Evolutionary conservation across 2,329 filamentous ascomycete genomes (phyloP).

Genomic region (Colletotrichum sp.): DNA sequence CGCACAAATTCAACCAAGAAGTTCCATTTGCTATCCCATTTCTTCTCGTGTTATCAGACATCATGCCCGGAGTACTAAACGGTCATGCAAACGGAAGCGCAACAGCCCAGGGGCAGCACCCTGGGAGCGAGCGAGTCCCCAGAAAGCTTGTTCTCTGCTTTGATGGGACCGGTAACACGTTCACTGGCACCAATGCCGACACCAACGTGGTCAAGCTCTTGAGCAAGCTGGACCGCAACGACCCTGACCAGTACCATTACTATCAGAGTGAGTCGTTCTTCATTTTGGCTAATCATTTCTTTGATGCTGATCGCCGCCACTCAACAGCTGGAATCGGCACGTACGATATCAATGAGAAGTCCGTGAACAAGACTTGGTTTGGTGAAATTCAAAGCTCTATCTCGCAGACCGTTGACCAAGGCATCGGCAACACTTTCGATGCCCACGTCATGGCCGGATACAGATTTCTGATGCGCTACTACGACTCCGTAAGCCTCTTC

Average conservation of each 20-base stretch:
- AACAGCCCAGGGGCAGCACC: background rate
- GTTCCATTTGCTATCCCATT: background rate
- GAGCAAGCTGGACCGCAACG: conserved; percentile 48
- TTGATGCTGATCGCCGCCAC: background rate
- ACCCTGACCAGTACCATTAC: conserved; percentile 51
- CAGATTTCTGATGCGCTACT: conserved; percentile 59
- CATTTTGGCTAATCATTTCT: too few relatives aligned
- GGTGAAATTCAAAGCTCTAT: conserved; percentile 39
- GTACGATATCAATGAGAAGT: conserved; percentile 48
- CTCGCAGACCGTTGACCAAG: conserved; percentile 46
- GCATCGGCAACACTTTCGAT: conserved; percentile 51
- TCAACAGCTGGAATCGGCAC: conserved; percentile 52
- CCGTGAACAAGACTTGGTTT: conserved; percentile 41
- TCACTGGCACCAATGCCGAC: conserved; percentile 51
- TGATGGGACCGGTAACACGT: conserved; percentile 53
- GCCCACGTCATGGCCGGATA: conserved; percentile 59
- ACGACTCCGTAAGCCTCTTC: conserved; percentile 39
- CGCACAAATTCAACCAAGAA: background rate
- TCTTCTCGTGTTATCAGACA: background rate
- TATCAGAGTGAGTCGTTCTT: conserved; percentile 46
- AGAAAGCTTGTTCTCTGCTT: conserved; percentile 54
- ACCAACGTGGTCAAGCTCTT: conserved; percentile 60
- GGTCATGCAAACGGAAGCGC: background rate
- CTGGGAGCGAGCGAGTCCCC: conserved; percentile 1
- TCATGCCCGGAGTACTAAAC: background rate